A percentile compares a stretch with the other conserved stretches of the same genome.
These are phyloP conservation scores for Fusarium beomiforme DNA, from an alignment of 2,329 filamentous ascomycete genomes.

Conservation along the genomic window DNA sequence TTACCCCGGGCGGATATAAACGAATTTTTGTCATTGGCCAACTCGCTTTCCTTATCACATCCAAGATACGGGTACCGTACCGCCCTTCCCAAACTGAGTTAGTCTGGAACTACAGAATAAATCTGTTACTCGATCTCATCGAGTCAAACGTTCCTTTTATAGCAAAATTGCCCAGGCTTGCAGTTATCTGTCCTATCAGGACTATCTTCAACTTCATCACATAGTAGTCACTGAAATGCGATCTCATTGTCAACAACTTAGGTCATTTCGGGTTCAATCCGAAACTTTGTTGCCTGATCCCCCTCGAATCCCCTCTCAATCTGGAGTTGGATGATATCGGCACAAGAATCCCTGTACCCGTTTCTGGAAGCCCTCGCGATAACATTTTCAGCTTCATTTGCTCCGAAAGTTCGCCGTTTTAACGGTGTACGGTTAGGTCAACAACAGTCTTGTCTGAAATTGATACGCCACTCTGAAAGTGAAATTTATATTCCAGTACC, in stretches of 20 bases:
- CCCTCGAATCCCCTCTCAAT: neutral
- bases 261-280: constrained; percentile 15
- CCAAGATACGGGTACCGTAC: constrained; percentile 34
- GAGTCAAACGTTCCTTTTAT: constrained; percentile 49
- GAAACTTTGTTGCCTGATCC: constrained; percentile 9
- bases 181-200: constrained; percentile 29
- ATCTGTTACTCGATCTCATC: constrained; percentile 57
- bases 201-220: constrained; percentile 9
- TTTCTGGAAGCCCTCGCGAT: neutral
- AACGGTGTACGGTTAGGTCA: neutral
- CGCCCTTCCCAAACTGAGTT: constrained; percentile 12
- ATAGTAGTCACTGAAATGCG: constrained; percentile 19
- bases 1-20: constrained; percentile 38
- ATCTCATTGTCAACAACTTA: constrained; percentile 9
- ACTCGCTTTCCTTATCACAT: constrained; percentile 30
- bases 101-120: constrained; percentile 25
- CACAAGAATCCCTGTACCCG: neutral
- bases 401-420: neutral
- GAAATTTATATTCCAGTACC: neutral
- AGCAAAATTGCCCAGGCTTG: constrained; percentile 6
- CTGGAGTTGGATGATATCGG: constrained; percentile 4
- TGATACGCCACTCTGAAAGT: neutral
- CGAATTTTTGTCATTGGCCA: constrained; percentile 26
- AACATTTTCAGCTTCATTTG: neutral
- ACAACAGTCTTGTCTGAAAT: neutral